A percentile compares a stretch with the other conserved stretches of the same genome.
phyloP scores from a whole-genome alignment of 192 early-diverging fungal genomes.

The Coemansia sp. region DNA sequence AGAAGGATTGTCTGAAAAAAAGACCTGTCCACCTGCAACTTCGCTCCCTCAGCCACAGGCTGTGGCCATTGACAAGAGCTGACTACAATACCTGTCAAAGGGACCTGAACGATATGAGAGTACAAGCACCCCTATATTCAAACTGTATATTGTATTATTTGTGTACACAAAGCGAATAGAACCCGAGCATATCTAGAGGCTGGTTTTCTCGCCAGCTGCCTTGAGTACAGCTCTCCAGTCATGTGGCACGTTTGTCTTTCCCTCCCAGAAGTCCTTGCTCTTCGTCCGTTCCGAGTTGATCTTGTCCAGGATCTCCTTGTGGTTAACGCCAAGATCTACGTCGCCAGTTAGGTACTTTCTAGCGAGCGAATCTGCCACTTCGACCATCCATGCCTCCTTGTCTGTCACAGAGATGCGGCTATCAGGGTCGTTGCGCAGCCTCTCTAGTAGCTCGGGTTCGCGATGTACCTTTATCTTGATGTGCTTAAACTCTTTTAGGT shows the following conservation, averaged over 20 bases:
- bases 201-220: constrained; percentile 23
- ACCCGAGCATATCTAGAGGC: constrained; percentile 10
- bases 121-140: background rate
- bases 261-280: constrained; percentile 56
- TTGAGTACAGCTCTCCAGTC: constrained; percentile 47
- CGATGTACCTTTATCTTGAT: constrained; percentile 25
- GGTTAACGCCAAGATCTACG: constrained; percentile 9
- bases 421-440: constrained; percentile 27
- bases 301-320: constrained; percentile 21
- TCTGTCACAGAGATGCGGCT: constrained; percentile 18
- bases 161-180: background rate
- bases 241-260: constrained; percentile 45
- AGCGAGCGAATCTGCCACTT: constrained; percentile 5
- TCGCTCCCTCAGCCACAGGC: background rate
- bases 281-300: constrained; percentile 31
- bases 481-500: constrained; percentile 43
- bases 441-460: constrained; percentile 25
- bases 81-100: background rate
- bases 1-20: background rate
- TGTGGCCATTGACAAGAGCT: background rate
- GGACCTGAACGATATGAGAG: background rate
- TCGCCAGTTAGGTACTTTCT: constrained; percentile 14
- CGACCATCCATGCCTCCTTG: constrained; percentile 36
- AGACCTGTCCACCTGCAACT: background rate
- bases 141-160: background rate